Base-by-base conservation (phyloP, 2,329 filamentous ascomycete genomes). In the Thelonectria rubi region DNA sequence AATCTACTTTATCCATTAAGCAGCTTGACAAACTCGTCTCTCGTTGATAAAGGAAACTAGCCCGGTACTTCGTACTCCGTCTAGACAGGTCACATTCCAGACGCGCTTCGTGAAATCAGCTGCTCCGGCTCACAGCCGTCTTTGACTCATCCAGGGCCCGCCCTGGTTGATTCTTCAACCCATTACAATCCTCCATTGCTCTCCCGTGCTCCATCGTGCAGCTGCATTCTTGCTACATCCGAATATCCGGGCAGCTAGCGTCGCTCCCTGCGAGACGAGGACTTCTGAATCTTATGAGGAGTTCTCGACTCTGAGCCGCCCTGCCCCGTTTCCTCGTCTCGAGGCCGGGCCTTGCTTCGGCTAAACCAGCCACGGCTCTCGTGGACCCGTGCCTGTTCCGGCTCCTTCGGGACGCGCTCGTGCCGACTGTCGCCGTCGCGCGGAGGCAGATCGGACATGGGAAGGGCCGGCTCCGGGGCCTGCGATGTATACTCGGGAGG, bases 271-370 rank as follows among this genome's bases (percentile, higher is more conserved):
- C 65, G 67, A 51, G 64, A 62, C 26, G 67, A 70, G 54, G 54
- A 45, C 40, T 67, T 37, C 34, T 37, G 34, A 11, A 37, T 37
- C 34, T 37, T 67, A 47, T 49, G 65, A 21, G 65, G 57, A 46
- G 64, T 53, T 52, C 64, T 55, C n/a, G 67, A 51, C 30, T 52
- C 50, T 45, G 53, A 42, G 5, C 68, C 60, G 14, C 45, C 64
- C 24, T 65, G 61, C 17, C 73, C 76, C 65, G 63, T 72, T 62
- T 78, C 76, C 15, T 74, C 55, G 50, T 78, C 76, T 2, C 66
- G 69, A 3, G 65, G 71, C 14, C 70, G 73, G 37, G 66, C 49
- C 60, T 63, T 72, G 60, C 67, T 70, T 24, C 73, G 72, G 12
- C 75, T 65, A 60, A 77, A 72, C 39, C 62, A 73, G 43, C 72